Percentiles rank a stretch among this genome's conserved stretches.
These are phyloP conservation scores for Neurospora sp. DNA, from an alignment of 495 filamentous ascomycete species.

Conservation along the genomic window DNA sequence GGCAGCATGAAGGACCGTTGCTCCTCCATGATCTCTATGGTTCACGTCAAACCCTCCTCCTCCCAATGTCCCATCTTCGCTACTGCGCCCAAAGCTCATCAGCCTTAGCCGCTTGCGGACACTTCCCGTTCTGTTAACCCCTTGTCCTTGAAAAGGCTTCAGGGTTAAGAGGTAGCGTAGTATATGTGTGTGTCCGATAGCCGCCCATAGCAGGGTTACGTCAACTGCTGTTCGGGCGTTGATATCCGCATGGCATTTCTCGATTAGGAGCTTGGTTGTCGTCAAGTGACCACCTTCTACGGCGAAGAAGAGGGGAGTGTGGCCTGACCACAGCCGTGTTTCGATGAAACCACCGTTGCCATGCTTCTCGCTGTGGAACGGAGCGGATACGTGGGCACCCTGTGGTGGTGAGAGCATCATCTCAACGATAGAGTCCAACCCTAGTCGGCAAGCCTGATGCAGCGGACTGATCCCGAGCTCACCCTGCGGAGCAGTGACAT, in stretches of 20 bases:
- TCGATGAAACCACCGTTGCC: slow-evolving; percentile 3
- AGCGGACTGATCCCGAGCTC: slow-evolving; percentile 5
- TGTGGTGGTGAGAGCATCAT: slow-evolving; percentile 5
- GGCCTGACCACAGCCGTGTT: slow-evolving; percentile 6
- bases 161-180: slow-evolving; percentile 5
- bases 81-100: neutral
- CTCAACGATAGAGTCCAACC: slow-evolving; percentile 1
- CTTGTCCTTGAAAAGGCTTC: neutral
- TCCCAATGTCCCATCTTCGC: neutral
- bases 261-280: slow-evolving; percentile 18
- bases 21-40: slow-evolving; percentile 8
- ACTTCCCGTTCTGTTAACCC: neutral
- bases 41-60: slow-evolving; percentile 5
- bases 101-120: neutral
- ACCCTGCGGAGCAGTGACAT: slow-evolving; percentile 2
- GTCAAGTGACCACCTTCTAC: slow-evolving; percentile 20
- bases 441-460: slow-evolving; percentile 7
- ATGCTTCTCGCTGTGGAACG: neutral
- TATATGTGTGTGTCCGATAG: neutral
- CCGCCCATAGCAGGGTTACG: slow-evolving; percentile 6
- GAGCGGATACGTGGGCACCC: neutral
- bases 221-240: slow-evolving; percentile 5
- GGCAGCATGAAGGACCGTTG: slow-evolving; percentile 11
- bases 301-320: slow-evolving; percentile 18
- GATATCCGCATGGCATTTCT: slow-evolving; percentile 18